Evolutionary conservation across 2,329 filamentous ascomycete species (phyloP), one percentile per base, ranked within the genome.

Genomic region (Penicillium sp.): DNA sequence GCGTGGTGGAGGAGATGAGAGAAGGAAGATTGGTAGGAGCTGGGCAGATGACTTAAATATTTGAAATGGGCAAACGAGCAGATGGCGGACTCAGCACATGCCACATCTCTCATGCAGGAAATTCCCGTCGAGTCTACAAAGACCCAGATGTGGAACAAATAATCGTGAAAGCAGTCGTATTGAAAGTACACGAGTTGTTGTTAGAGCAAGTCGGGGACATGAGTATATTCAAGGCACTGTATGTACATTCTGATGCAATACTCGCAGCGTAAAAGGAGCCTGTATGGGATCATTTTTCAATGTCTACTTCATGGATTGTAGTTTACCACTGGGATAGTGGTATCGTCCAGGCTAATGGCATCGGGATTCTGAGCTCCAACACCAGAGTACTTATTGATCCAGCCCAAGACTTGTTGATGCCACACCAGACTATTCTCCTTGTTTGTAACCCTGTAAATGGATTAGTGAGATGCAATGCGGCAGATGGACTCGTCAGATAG

Each of bases 401-500:
- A 97, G 43, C 84, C 85, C 16, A 96, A 74, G 16, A 96, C 92
- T 72, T 92, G 90, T 62, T 85, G 85, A 70, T 97, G 92, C 93
- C 93, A 97, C 5, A 94, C 85, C 19, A 96, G 78, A n/a, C 87
- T 90, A 75, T 97, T 97, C 77, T 96, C 93, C 0, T 88, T 89
- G 71, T 95, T 94, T 48, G 93, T 70, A 2, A 97, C 92, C 91
- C 91, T 77, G 55, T 26, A 45, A 25, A 4, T 22, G 56, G 33
- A 30, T 45, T 11, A 56, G 61, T 25, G 28, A 35, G 11, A 11
- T 0, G 7, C 7, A 38, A 38, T 28, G 26, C 5, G 14, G 8
- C 22, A 16, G 14, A 11, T 0, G 16, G 14, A 13, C 35, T 6
- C 7, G 19, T 22, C 19, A 22, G 3, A 22, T 11, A n/a, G 43